These are phyloP conservation scores for Apiospora pterosperma DNA, from an alignment of 2,329 filamentous ascomycete genomes.

Conservation along the genomic window DNA sequence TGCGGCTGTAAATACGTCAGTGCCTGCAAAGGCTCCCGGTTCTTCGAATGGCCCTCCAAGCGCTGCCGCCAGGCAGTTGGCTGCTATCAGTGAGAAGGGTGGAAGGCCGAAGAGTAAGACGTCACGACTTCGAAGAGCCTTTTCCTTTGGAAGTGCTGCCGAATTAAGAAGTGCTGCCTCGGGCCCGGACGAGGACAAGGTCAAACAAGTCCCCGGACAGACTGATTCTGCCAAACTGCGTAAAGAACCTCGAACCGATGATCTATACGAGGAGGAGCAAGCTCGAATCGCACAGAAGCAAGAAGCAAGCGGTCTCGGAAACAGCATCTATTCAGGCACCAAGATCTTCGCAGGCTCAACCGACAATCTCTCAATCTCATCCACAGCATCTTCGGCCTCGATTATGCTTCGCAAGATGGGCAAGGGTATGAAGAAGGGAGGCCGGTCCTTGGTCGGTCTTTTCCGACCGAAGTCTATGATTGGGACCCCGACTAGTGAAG, in stretches of 20 bases:
- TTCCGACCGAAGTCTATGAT: slow-evolving; percentile 93
- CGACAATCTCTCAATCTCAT: slow-evolving; percentile 90
- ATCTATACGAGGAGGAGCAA: slow-evolving; percentile 82
- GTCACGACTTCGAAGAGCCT: slow-evolving; percentile 80
- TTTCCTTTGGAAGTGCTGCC: slow-evolving; percentile 94
- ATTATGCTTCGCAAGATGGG: slow-evolving; percentile 99
- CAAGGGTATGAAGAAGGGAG: slow-evolving; percentile 93
- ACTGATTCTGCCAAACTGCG: slow-evolving; percentile 56
- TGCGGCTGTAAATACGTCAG: slow-evolving; percentile 24
- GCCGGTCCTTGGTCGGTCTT: slow-evolving; percentile 84
- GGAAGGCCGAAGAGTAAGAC: slow-evolving; percentile 78
- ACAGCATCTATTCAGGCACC: slow-evolving; percentile 86
- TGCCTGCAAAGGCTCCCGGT: slow-evolving; percentile 27
- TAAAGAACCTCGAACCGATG: slow-evolving; percentile 58
- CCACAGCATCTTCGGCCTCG: slow-evolving; percentile 83
- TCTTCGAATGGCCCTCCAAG: slow-evolving; percentile 42
- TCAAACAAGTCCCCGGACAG: slow-evolving; percentile 42
- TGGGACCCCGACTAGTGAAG: slow-evolving; percentile 71
- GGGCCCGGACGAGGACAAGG: slow-evolving; percentile 41
- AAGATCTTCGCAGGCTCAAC: slow-evolving; percentile 87
- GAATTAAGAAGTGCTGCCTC: slow-evolving; percentile 69
- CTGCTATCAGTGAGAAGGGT: slow-evolving; percentile 83
- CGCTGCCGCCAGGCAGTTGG: slow-evolving; percentile 78
- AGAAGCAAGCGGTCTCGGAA: slow-evolving; percentile 87
- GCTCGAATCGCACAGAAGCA: slow-evolving; percentile 88